Base-by-base conservation (phyloP, 2,329 filamentous ascomycete species). In the Talaromyces sp. region DNA sequence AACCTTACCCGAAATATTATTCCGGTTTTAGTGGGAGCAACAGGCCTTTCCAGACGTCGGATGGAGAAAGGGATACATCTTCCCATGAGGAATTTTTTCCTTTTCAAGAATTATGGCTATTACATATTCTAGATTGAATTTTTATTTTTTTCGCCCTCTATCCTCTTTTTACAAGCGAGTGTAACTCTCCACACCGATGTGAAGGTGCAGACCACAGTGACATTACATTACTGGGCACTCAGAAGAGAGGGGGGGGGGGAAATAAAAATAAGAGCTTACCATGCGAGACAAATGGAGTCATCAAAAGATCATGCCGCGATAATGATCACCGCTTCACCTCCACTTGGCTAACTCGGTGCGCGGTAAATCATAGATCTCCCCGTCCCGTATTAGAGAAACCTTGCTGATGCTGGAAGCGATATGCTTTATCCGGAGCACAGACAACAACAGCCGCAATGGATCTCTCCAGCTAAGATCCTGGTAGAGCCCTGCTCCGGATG, bases 361-460 rank as follows among this genome's bases (percentile, higher is more conserved):
- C 50, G 57, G 59, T 54, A 54, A 55, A 60, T 58, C 54, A 47
- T 53, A 29, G 44, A 55, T 53, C 44, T 37, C n/a, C 46, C 47
- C 40, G 49, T 54, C 30, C 24, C 32, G 24, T 27, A 29, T 48
- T 19, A 24, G 19, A n/a, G 7, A 27, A 54, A 57, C 57, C 57
- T 59, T 63, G 46, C 59, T 51, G 54, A 45, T 54, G 36, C 13
- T 46, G 27, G 13, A 8, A 22, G 39, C 24, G 36, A 24, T 32
- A 43, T 36, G 50, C 42, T 37, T 35, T 10, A 22, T 47, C 20
- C 33, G 30, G 43, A 27, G 48, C 49, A 56, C 50, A 50, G 55
- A 46, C 49, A 19, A 20, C 41, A 40, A 46, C 27, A 36, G 29
- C 35, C 11, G 27, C 37, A n/a, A 37, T 37, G 30, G 16, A n/a